Conservation (phyloP, 164 flowering plant genomes). For the Platanus orientalis region DNA sequence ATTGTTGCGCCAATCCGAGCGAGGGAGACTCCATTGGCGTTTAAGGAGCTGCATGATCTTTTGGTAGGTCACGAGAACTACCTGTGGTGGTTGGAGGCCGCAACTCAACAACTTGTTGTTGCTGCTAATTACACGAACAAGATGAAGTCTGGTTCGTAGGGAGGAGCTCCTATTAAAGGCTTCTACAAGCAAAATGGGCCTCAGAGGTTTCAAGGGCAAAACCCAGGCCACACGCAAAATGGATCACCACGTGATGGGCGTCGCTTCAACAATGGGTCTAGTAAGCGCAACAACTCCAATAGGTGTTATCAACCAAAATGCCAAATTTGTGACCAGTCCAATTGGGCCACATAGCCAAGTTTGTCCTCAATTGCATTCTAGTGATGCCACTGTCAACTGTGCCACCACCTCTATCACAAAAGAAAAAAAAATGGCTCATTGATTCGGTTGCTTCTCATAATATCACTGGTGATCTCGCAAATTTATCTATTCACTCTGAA, state of each 20-base stretch:
- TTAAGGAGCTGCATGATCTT: conserved; percentile 3
- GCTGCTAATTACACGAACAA: background rate
- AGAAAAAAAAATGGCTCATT: background rate
- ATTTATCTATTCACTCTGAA: no score
- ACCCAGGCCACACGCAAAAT: background rate
- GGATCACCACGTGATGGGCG: background rate
- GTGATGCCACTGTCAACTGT: background rate
- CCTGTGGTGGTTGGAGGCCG: background rate
- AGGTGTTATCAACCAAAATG: background rate
- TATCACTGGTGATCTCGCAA: no score
- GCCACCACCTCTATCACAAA: background rate
- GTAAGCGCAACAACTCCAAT: background rate
- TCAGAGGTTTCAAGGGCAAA: background rate
- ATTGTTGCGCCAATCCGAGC: background rate
- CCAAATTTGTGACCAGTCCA: background rate
- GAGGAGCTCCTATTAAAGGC: background rate
- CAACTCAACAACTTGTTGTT: background rate
- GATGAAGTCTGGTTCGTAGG: background rate
- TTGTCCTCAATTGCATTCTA: background rate
- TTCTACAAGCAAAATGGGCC: background rate
- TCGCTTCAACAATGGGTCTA: background rate
- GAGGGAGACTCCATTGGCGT: background rate
- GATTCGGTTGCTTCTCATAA: no score
- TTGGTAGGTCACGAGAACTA: conserved; percentile 2
- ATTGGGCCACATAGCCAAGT: background rate